Evolutionary conservation across 202 grass and related monocot species (phyloP).

Genomic region (Setaria viridis): DNA sequence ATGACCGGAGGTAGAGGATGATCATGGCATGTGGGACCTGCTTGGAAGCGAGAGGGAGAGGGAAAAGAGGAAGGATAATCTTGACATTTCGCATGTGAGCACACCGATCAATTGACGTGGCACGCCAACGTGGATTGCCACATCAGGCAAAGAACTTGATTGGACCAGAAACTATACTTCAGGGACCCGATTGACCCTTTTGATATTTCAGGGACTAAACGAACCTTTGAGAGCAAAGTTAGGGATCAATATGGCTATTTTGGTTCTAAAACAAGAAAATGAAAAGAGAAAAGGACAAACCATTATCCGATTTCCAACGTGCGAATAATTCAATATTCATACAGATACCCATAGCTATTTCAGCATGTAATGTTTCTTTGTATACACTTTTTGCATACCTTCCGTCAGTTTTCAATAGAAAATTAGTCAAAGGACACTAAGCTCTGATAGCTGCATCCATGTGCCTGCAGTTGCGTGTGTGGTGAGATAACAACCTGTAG

Average conservation of each 20-base stretch:
- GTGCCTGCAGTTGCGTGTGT: neutral
- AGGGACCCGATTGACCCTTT: too few relatives aligned
- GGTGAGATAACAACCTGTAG: neutral
- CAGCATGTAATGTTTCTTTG: neutral
- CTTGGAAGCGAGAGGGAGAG: too few relatives aligned
- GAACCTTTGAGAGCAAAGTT: too few relatives aligned
- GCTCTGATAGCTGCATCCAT: conserved; percentile 2
- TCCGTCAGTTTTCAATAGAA: neutral
- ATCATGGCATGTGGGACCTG: too few relatives aligned
- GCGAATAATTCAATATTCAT: neutral
- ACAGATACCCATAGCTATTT: neutral
- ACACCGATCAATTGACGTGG: too few relatives aligned
- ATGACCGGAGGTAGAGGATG: too few relatives aligned
- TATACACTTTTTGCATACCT: neutral
- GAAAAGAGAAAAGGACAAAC: neutral
- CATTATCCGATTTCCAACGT: neutral
- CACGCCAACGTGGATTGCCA: too few relatives aligned
- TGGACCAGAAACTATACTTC: too few relatives aligned
- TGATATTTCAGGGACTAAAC: too few relatives aligned
- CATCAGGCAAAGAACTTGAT: too few relatives aligned
- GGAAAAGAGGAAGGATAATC: too few relatives aligned
- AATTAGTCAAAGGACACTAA: neutral
- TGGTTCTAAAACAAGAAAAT: neutral
- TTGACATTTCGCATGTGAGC: too few relatives aligned
- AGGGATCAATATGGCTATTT: neutral